Evolutionary conservation across 2,329 filamentous ascomycete species (phyloP), one percentile per base, ranked within the genome.

Genomic region (Aureobasidium lini): DNA sequence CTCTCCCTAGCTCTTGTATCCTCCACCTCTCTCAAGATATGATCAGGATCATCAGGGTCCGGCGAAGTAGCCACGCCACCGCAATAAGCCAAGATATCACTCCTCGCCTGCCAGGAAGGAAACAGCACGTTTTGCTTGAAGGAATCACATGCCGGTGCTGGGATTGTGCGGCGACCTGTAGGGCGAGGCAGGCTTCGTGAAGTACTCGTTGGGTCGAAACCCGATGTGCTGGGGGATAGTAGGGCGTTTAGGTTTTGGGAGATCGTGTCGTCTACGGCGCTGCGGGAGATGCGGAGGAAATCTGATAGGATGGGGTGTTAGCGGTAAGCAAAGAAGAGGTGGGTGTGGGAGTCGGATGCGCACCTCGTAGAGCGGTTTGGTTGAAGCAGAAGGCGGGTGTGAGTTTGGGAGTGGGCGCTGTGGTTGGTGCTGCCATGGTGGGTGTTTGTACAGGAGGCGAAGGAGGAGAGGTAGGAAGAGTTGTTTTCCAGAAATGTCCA

Each of bases 241-340:
- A 97, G 82, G 1, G 90, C 90, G 77, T 97, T 97, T 62, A 99
- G 84, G 68, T 95, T 93, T 69, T 96, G 92, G 0, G 85, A 85
- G 69, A 99, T 97, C 46, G 89, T 90, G 74, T 99, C 94, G 75
- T 99, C 94, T 68, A 96, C 87, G 49, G 88, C 84, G 56, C 84
- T 81, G 64, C 94, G 85, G 9, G 93, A 96, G 64, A 94, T 74
- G 40, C 91, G 88, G 23, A 99, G 82, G 72, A 99, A 99, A 72
- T 96, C 94, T 96, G 69, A 23, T 23, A 61, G 63, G 64, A 67
- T 16, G 16, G 60, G 39, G 57, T 52, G 67, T 70, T 65, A 71
- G 68, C 23, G 23, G 66, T 69, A 64, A 68, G 67, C 63, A 61
- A 43, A 53, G 57, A 61, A 2, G 8, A n/a, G 42, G 43, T 8